Evolutionary conservation across 108 stramenopile genomes (phyloP), one percentile per base, ranked within the genome.

Genomic region (Cyclotella choctawhatcheeana): DNA sequence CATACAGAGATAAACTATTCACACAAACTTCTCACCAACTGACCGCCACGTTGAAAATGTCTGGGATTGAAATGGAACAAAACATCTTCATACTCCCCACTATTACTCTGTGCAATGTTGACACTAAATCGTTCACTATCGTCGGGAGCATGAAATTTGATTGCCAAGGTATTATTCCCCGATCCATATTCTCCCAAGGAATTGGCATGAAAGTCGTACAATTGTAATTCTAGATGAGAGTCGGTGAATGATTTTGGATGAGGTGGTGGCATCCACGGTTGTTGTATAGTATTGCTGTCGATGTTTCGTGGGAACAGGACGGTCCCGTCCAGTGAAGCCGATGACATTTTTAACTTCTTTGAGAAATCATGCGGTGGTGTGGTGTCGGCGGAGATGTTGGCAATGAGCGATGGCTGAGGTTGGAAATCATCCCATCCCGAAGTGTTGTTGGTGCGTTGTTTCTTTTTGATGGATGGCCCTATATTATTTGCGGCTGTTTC

Each of bases 1-100:
- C n/a, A n/a, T n/a, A n/a, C n/a, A n/a, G n/a, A n/a, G n/a, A n/a
- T n/a, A n/a, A n/a, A n/a, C n/a, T n/a, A n/a, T n/a, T n/a, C n/a
- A n/a, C n/a, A n/a, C n/a, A n/a, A 8, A 40, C 37, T 40, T 8
- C 37, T 40, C 37, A 40, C 37, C 37, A 40, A 40, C 37, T 40
- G 37, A 12, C 37, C 37, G 12, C 37, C 37, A 14, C n/a, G 6
- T 17, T 51, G 20, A 51, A 21, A 51, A 22, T 51, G 17, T 25
- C 93, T 85, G 34, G 93, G 93, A 74, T 93, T 93, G 69, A 93
- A 92, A 72, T 94, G 93, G 66, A 91, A 91, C 26, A 94, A 48
- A 8, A 94, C 69, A 40, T 40, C 12, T 8, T 40, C 73, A 34
- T 94, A 81, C 55, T n/a, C n/a, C n/a, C 34, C 37, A 43, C 31